Base-by-base conservation (phyloP, 495 filamentous ascomycete species). In the Annulohypoxylon bovei region DNA sequence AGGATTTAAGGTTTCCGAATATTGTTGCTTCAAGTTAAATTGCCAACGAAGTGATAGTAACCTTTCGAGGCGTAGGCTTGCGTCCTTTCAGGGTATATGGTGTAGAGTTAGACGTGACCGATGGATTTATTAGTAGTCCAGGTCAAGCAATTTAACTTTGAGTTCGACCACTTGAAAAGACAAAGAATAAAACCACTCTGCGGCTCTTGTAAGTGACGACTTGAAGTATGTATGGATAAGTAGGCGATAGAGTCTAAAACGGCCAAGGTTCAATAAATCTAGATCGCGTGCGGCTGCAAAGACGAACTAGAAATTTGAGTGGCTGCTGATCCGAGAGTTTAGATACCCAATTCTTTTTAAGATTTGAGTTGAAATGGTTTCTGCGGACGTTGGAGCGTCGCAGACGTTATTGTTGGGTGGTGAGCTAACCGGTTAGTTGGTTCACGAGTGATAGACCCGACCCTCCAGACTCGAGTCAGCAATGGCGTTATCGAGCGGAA, bases 401-500 rank as follows among this genome's bases (percentile, higher is more conserved):
- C 49, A n/a, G 49, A 33, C 23, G 47, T 32, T 52, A 1, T 50
- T 52, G 11, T 52, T 53, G 25, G 22, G 22, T 50, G 18, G 44
- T 42, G 22, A 40, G 60, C 4, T 52, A 42, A 42, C 39, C n/a
- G 16, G 25, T 25, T 33, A 5, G 44, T 50, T 12, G 33, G 52
- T 57, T 20, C 37, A 52, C 32, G 50, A 40, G 4, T 54, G 49
- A 64, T 52, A 33, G 61, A 64, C 25, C 37, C 4, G 27, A 42
- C 14, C 14, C 54, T 42, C 33, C 64, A 49, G 60, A 18, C 9
- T 42, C 46, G 60, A 70, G 67, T 70, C 47, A 67, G 53, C 27
- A 37, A 67, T 67, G 47, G 55, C 47, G 55, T 56, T 61, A 49
- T 70, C 44, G 53, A 66, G 68, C 55, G 42, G 42, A 28, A 62